Evolutionary conservation across 2,329 filamentous ascomycete species (phyloP).

Genomic region (Dryadomyces quercus-mongolicae): DNA sequence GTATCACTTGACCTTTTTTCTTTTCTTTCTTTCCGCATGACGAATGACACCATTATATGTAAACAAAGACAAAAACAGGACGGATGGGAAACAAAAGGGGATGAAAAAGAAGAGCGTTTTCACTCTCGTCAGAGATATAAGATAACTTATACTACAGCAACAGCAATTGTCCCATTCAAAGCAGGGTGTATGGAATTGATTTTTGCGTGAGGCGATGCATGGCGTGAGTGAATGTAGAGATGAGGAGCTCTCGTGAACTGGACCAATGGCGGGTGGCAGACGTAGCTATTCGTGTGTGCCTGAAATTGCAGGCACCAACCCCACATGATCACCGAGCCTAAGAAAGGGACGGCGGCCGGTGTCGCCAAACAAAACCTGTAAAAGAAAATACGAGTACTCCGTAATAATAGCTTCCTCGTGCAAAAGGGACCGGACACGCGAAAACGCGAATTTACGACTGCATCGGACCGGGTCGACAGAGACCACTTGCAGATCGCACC

Average conservation of each 20-base stretch:
- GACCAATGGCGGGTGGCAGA: too few species aligned
- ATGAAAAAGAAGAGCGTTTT: background rate
- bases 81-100: background rate
- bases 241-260: too few species aligned
- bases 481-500: background rate
- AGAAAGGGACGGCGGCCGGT: background rate
- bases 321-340: background rate
- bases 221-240: too few species aligned
- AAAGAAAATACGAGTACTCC: background rate
- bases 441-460: background rate
- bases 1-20: background rate
- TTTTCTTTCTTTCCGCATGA: background rate
- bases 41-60: conserved; percentile 2
- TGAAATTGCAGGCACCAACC: background rate
- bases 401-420: background rate
- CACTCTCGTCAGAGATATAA: background rate
- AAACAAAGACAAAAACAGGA: conserved; percentile 4
- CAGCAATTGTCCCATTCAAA: background rate
- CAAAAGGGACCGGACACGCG: background rate
- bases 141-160: background rate
- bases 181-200: background rate
- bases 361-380: background rate
- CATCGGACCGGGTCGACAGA: background rate
- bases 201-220: background rate
- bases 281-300: too few species aligned